Percentiles rank a stretch among this genome's conserved stretches.
Evolutionary conservation across 2,329 filamentous ascomycete species (phyloP).

Genomic region (Fusarium musae): DNA sequence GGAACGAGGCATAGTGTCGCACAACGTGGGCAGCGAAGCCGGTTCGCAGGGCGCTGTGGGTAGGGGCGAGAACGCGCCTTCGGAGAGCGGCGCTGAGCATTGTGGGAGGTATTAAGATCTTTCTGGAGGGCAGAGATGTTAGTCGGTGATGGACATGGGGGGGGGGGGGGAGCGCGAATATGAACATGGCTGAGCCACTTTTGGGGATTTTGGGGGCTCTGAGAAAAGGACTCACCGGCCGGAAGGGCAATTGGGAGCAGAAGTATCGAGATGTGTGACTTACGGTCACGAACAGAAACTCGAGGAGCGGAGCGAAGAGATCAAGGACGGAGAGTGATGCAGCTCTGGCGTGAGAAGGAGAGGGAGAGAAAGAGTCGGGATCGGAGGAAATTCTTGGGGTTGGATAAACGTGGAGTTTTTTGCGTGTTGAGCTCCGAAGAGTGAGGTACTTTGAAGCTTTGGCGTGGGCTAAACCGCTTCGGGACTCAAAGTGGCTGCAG

Average conservation of each 20-base stretch:
- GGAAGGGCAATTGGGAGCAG: conserved; percentile 41
- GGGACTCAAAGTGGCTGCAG: conserved; percentile 31
- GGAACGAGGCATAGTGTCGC: conserved; percentile 84
- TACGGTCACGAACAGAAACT: conserved; percentile 31
- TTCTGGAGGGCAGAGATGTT: conserved; percentile 37
- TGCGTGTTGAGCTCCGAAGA: conserved; percentile 54
- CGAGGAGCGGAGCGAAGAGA: conserved; percentile 27
- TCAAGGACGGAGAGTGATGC: conserved; percentile 40
- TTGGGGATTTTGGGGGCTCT: neutral
- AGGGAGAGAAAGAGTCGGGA: conserved; percentile 47
- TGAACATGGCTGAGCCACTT: conserved; percentile 26
- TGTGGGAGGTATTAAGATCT: conserved; percentile 47
- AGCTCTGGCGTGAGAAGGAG: conserved; percentile 48
- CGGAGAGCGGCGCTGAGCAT: conserved; percentile 74
- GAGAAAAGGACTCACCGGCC: conserved; percentile 38
- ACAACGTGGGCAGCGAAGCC: conserved; percentile 65
- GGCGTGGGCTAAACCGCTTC: conserved; percentile 44
- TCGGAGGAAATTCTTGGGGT: conserved; percentile 53
- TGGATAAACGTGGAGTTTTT: conserved; percentile 52
- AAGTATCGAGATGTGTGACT: conserved; percentile 36
- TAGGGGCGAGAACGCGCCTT: conserved; percentile 67
- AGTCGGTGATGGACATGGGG: conserved; percentile 36
- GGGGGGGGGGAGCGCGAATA: conserved; percentile 34
- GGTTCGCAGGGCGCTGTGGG: conserved; percentile 62
- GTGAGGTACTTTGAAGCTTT: conserved; percentile 49